phyloP scores from a whole-genome alignment of 2,329 filamentous ascomycete genomes.

The Huntiella moniliformis region DNA sequence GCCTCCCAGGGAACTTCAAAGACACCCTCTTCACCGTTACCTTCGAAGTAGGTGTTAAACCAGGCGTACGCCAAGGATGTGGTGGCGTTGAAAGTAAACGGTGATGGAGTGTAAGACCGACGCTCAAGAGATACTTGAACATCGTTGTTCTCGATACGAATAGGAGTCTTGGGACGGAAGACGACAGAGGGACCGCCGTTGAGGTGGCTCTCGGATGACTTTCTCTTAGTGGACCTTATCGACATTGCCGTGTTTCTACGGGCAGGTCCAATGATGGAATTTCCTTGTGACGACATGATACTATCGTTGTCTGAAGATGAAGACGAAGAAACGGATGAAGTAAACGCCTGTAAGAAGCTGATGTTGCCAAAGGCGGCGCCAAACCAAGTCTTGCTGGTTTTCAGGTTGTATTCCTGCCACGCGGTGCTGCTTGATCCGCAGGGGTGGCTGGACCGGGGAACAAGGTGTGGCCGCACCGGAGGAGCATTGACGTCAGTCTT shows the following conservation, averaged over 20 bases:
- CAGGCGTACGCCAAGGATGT: constrained; percentile 87
- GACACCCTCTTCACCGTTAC: constrained; percentile 39
- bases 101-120: constrained; percentile 58
- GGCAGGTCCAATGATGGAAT: constrained; percentile 6
- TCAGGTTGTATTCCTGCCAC: constrained; percentile 10
- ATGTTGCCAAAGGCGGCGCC: constrained; percentile 10
- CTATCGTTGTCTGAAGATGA: constrained; percentile 9
- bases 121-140: constrained; percentile 82
- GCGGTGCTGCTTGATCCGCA: constrained; percentile 6
- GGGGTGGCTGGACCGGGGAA: constrained; percentile 7
- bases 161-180: constrained; percentile 48
- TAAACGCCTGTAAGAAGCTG: constrained; percentile 11
- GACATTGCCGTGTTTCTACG: constrained; percentile 5
- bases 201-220: constrained; percentile 23
- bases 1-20: constrained; percentile 41
- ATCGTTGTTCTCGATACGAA: constrained; percentile 64
- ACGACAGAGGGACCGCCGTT: constrained; percentile 55
- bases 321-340: constrained; percentile 9
- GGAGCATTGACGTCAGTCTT: not conserved
- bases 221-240: constrained; percentile 3
- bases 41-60: constrained; percentile 94
- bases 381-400: constrained; percentile 11
- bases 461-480: constrained; percentile 3
- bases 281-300: constrained; percentile 7
- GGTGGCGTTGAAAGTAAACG: constrained; percentile 71